Evolutionary conservation across 2,329 filamentous ascomycete species (phyloP).

Genomic region (Macrophomina tecta): DNA sequence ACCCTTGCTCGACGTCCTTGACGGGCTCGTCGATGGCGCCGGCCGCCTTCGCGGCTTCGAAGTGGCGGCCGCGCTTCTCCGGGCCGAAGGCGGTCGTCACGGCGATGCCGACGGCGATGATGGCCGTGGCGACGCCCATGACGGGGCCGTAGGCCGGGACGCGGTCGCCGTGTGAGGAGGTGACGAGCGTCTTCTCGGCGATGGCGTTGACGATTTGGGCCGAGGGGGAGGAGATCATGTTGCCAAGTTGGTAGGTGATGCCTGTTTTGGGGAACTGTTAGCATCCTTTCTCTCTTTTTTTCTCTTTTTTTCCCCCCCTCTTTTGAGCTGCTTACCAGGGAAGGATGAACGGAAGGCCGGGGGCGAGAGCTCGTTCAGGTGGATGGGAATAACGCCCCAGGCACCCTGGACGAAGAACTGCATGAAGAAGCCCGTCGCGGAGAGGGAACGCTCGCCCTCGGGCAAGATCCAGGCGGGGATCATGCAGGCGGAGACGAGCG

Average conservation of each 20-base stretch:
- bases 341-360: constrained; percentile 73
- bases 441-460: constrained; percentile 63
- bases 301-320: no score
- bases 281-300: neutral
- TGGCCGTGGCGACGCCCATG: constrained; percentile 78
- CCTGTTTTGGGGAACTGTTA: constrained; percentile 36
- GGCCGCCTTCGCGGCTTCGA: constrained; percentile 66
- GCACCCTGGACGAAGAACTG: constrained; percentile 59
- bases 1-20: constrained; percentile 24
- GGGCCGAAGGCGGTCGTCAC: constrained; percentile 73
- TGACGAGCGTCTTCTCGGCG: constrained; percentile 62
- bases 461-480: constrained; percentile 76
- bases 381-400: constrained; percentile 62
- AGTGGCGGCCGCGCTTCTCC: constrained; percentile 74
- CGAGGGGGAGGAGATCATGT: constrained; percentile 74
- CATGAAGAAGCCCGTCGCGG: constrained; percentile 70
- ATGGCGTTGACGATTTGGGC: constrained; percentile 81
- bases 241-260: constrained; percentile 75
- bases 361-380: constrained; percentile 76
- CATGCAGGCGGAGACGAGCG: constrained; percentile 64
- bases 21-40: constrained; percentile 43
- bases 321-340: constrained; percentile 56
- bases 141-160: constrained; percentile 75
- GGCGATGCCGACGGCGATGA: constrained; percentile 73
- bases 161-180: constrained; percentile 57